A percentile compares a stretch with the other conserved stretches of the same genome.
These are phyloP conservation scores for Panaeolus papilionaceus DNA, from an alignment of 768 basidiomycete species.

Conservation along the genomic window DNA sequence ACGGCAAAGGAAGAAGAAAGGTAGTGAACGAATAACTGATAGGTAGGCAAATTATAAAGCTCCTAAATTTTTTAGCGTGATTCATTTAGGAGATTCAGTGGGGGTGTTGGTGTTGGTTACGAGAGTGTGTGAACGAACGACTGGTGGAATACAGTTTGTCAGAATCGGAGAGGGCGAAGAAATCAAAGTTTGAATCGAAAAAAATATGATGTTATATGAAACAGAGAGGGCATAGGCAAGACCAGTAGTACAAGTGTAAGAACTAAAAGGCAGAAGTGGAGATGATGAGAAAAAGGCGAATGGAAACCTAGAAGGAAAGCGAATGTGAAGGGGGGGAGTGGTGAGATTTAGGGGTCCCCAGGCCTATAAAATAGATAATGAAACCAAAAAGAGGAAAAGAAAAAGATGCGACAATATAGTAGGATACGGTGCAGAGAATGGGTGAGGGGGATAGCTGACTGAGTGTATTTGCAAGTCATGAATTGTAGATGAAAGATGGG, in stretches of 20 bases:
- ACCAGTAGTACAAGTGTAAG: constrained; percentile 27
- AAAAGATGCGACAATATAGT: background rate
- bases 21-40: background rate
- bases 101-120: background rate
- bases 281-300: constrained; percentile 15
- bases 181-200: constrained; percentile 22
- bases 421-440: constrained; percentile 21
- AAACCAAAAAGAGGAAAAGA: background rate
- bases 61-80: background rate
- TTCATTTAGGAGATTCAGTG: background rate
- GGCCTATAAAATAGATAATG: constrained; percentile 19
- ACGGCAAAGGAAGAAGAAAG: background rate
- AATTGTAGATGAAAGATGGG: constrained; percentile 22
- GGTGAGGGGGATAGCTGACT: constrained; percentile 16
- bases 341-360: constrained; percentile 19
- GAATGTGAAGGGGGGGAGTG: constrained; percentile 10
- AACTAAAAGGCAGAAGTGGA: constrained; percentile 1
- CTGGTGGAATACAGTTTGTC: constrained; percentile 10
- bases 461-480: constrained; percentile 13
- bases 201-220: constrained; percentile 20
- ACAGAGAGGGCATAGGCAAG: constrained; percentile 26
- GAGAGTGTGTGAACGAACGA: background rate
- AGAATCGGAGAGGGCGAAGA: constrained; percentile 23
- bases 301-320: constrained; percentile 22
- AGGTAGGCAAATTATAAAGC: background rate